phyloP scores from a whole-genome alignment of 192 early-diverging fungal genomes.

The Gonapodya prolifera region DNA sequence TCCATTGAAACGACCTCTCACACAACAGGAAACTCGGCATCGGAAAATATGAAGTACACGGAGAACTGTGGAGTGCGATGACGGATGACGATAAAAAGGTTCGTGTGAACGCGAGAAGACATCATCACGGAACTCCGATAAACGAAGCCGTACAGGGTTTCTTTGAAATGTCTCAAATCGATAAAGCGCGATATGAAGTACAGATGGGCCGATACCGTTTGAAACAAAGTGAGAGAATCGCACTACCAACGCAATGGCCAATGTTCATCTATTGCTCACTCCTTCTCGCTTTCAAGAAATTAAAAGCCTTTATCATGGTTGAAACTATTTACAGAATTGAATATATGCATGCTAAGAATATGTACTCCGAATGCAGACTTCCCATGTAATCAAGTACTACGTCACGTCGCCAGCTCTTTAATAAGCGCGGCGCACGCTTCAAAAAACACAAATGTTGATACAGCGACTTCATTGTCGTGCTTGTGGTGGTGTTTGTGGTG shows the following conservation, averaged over 20 bases:
- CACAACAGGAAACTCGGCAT: not conserved
- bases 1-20: no score
- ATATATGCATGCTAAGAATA: not conserved
- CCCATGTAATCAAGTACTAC: not conserved
- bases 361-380: not conserved
- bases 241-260: not conserved
- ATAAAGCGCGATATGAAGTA: not conserved
- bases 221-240: not conserved
- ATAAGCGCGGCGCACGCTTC: conserved; percentile 90
- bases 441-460: conserved; percentile 77
- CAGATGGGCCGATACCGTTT: not conserved
- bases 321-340: not conserved
- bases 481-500: conserved; percentile 7
- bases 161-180: not conserved
- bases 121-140: not conserved
- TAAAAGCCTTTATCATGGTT: not conserved
- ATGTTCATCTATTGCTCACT: no score
- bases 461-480: conserved; percentile 25
- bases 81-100: not conserved
- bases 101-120: not conserved
- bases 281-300: not conserved
- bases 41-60: not conserved
- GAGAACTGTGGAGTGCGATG: not conserved
- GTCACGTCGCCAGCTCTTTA: conserved; percentile 65
- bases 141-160: not conserved